Evolutionary conservation across 345 rosid genomes (phyloP).

Genomic region (Citrus australasica): DNA sequence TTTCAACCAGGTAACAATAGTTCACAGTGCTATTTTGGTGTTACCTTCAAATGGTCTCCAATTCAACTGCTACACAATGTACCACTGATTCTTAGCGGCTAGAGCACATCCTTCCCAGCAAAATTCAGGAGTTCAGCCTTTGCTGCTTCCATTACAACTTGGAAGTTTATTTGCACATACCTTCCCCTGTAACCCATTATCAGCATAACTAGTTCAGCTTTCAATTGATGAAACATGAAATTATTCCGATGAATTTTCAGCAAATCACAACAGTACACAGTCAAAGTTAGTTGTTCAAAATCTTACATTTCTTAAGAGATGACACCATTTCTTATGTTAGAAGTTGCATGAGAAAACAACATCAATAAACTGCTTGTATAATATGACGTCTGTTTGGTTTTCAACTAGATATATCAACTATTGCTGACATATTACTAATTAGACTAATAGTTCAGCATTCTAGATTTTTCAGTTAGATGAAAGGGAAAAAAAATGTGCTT

Average conservation of each 20-base stretch:
- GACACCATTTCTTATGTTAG: neutral
- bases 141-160: constrained; percentile 78
- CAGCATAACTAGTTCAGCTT: constrained; percentile 7
- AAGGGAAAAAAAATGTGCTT: neutral
- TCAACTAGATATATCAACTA: too few species aligned
- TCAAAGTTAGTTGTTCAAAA: neutral
- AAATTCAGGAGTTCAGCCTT: constrained; percentile 58
- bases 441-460: neutral
- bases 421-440: neutral
- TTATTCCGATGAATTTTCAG: neutral
- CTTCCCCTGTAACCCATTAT: constrained; percentile 61
- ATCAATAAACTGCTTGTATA: neutral
- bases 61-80: neutral
- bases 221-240: neutral
- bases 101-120: constrained; percentile 39
- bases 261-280: neutral
- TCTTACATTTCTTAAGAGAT: neutral
- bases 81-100: constrained; percentile 9
- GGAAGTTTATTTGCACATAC: constrained; percentile 61
- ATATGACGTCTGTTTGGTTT: neutral
- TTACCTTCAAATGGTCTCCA: constrained; percentile 4
- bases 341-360: neutral
- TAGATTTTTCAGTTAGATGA: neutral
- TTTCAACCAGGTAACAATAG: neutral
- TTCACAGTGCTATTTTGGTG: neutral